These are phyloP conservation scores for Ilyonectria destructans DNA, from an alignment of 2,329 filamentous ascomycete genomes.

Conservation along the genomic window DNA sequence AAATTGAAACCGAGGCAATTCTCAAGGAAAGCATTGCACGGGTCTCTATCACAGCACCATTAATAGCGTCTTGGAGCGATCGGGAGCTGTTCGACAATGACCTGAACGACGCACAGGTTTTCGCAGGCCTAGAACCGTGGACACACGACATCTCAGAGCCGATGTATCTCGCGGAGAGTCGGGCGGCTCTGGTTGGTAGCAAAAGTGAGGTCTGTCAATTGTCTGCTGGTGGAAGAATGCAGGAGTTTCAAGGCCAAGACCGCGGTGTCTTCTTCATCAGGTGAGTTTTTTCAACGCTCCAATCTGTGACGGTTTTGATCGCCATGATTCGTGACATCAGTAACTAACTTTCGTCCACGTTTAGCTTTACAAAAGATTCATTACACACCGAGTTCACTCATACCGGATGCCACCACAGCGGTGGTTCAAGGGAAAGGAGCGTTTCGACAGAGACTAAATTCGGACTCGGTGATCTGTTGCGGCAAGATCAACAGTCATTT, in stretches of 20 bases:
- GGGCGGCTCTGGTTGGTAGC: not conserved
- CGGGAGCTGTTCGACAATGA: conserved; percentile 2
- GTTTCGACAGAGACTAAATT: not conserved
- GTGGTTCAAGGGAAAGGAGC: not conserved
- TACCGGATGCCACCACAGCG: not conserved
- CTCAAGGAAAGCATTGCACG: not conserved
- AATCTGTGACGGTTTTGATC: too few relatives aligned
- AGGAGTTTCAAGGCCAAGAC: not conserved
- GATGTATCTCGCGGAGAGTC: not conserved
- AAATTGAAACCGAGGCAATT: not conserved
- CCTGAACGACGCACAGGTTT: not conserved
- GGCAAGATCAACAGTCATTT: not conserved
- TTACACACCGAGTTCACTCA: conserved; percentile 5
- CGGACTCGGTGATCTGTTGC: not conserved
- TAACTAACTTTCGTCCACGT: too few relatives aligned
- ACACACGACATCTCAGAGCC: too few relatives aligned
- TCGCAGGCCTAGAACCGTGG: not conserved
- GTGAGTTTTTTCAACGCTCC: not conserved
- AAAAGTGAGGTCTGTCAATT: not conserved
- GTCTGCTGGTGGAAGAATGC: not conserved
- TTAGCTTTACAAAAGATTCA: conserved; percentile 2
- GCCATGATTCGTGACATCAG: too few relatives aligned
- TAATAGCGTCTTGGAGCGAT: not conserved
- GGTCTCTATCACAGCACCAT: not conserved
- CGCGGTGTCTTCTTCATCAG: not conserved